Evolutionary conservation across 345 rosid species (phyloP).

Genomic region (Euphorbia pulcherrima): DNA sequence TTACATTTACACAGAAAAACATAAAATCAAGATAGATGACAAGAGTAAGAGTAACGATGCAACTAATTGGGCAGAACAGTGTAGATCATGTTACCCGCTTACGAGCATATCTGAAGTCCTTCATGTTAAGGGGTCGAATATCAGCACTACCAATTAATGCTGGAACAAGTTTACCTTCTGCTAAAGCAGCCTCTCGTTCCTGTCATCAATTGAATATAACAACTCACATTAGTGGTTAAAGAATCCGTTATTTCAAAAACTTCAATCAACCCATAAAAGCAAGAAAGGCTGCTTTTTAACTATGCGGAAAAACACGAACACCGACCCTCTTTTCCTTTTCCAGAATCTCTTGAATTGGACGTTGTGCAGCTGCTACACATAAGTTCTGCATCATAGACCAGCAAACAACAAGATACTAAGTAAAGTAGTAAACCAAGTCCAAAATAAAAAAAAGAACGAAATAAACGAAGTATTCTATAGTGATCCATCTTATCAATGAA

Average conservation of each 20-base stretch:
- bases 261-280: background rate
- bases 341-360: conserved; percentile 79
- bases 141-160: conserved; percentile 63
- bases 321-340: conserved; percentile 75
- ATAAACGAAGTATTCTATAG: background rate
- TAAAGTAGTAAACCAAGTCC: background rate
- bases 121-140: conserved; percentile 69
- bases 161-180: conserved; percentile 71
- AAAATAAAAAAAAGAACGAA: background rate
- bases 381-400: conserved; percentile 48
- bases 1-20: background rate
- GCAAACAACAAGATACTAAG: conserved; percentile 3
- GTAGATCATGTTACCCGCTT: conserved; percentile 49
- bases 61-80: background rate
- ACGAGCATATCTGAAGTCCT: conserved; percentile 74
- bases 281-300: background rate
- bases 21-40: background rate
- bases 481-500: background rate
- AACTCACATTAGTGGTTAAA: conserved; percentile 4
- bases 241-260: background rate
- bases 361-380: conserved; percentile 83
- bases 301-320: background rate
- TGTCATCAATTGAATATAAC: conserved; percentile 26
- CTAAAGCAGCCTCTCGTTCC: conserved; percentile 69
- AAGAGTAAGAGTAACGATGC: background rate